These are phyloP conservation scores for Claviceps sp. DNA, from an alignment of 2,329 filamentous ascomycete species.

Conservation along the genomic window DNA sequence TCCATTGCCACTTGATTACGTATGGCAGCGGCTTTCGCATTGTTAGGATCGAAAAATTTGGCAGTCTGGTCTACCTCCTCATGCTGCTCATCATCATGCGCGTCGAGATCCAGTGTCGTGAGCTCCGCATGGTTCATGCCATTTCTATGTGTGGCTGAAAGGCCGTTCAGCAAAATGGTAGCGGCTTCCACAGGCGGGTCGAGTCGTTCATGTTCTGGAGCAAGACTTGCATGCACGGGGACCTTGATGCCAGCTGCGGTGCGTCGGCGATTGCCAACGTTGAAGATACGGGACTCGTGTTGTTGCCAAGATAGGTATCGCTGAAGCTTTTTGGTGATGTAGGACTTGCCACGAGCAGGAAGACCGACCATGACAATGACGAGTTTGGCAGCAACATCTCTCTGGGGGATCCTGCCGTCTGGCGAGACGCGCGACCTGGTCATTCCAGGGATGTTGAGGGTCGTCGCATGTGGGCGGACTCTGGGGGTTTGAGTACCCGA, in stretches of 20 bases:
- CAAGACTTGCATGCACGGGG: constrained; percentile 19
- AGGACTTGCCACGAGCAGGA: constrained; percentile 90
- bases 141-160: constrained; percentile 20
- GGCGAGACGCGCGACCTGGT: constrained; percentile 92
- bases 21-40: constrained; percentile 66
- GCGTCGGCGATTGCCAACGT: constrained; percentile 83
- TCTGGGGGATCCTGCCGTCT: constrained; percentile 82
- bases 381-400: constrained; percentile 90
- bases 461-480: constrained; percentile 73
- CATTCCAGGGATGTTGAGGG: constrained; percentile 90
- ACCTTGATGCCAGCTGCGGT: constrained; percentile 52
- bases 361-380: constrained; percentile 98
- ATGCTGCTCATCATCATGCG: constrained; percentile 12
- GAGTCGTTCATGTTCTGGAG: constrained; percentile 22
- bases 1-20: constrained; percentile 87
- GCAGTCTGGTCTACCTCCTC: constrained; percentile 71
- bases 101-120: constrained; percentile 23
- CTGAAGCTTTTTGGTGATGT: constrained; percentile 96
- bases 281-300: constrained; percentile 92
- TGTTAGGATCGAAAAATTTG: constrained; percentile 85
- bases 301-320: constrained; percentile 95
- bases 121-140: constrained; percentile 22
- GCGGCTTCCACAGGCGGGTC: constrained; percentile 39
- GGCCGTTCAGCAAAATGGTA: constrained; percentile 43
- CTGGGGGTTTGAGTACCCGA: constrained; percentile 67